phyloP scores from a whole-genome alignment of 1,284 basidiomycete genomes.

The Tylopilus orsonianus region DNA sequence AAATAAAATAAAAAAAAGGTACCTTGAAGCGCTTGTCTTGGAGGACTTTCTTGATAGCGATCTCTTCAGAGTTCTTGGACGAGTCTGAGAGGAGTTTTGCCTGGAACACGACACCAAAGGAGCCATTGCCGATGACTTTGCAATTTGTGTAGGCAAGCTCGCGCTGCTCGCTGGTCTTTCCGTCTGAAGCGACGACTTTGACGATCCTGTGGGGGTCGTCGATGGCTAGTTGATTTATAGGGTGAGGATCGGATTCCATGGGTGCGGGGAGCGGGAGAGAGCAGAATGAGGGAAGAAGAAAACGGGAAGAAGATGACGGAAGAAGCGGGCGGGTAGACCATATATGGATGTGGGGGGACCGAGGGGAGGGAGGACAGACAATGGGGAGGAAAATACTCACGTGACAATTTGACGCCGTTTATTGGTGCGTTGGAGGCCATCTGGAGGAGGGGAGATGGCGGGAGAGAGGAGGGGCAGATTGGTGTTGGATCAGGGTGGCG shows the following conservation, averaged over 20 bases:
- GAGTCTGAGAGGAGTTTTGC: slow-evolving; percentile 67
- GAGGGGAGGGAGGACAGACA: slow-evolving; percentile 19
- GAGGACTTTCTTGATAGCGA: slow-evolving; percentile 99
- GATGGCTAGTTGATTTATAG: slow-evolving; percentile 51
- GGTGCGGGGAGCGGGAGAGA: slow-evolving; percentile 18
- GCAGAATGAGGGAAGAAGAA: slow-evolving; percentile 10
- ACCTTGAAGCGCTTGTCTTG: slow-evolving; percentile 99
- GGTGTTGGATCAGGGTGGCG: slow-evolving; percentile 17
- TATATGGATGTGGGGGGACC: slow-evolving; percentile 35
- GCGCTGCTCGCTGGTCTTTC: slow-evolving; percentile 86
- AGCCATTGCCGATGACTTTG: slow-evolving; percentile 98
- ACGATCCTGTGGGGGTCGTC: slow-evolving; percentile 96
- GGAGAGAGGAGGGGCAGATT: slow-evolving; percentile 12
- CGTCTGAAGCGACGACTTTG: slow-evolving; percentile 93
- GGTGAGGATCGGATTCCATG: slow-evolving; percentile 29
- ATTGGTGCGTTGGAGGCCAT: slow-evolving; percentile 82
- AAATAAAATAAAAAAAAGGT: slow-evolving; percentile 30
- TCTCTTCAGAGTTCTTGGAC: slow-evolving; percentile 73
- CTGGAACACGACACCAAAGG: slow-evolving; percentile 98
- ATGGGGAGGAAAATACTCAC: slow-evolving; percentile 51
- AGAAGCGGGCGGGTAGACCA: slow-evolving; percentile 30
- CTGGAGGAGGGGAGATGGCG: slow-evolving; percentile 17
- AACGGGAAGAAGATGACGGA: slow-evolving; percentile 24
- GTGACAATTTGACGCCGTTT: slow-evolving; percentile 88
- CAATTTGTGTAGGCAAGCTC: slow-evolving; percentile 96